Evolutionary conservation across 139 green algal genomes (phyloP), one percentile per base, ranked within the genome.

Genomic region (Picochlorum sp.): DNA sequence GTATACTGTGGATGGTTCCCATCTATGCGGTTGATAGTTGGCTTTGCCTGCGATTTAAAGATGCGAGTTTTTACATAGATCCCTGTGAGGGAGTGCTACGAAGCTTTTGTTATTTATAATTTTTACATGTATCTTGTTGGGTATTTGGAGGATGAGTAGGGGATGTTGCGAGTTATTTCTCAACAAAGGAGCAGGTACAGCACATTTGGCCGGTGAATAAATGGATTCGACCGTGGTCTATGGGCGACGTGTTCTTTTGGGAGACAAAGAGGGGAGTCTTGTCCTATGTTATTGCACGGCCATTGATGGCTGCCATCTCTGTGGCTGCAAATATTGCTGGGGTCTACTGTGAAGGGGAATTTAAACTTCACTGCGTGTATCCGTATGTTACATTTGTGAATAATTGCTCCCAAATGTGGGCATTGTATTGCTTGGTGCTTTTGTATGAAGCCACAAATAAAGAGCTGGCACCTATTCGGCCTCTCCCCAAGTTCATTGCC

Each of bases 31-130:
- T 95, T 21, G 84, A 95, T 69, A 79, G 74, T 24, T 97, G 90
- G 88, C 71, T 94, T 23, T 75, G 78, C n/a, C 72, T 95, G 62
- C 73, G 87, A 20, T 95, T 95, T 74, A 68, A 72, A 54, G 72
- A 79, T 41, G 72, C 72, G 3, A 61, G 72, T 24, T 65, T 89
- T 16, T 95, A 92, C 65, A 71, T 96, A 15, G 83, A 94, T 69
- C 83, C 83, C 88, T 2, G 57, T 92, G 0, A 75, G 91, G 11
- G 91, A 97, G 72, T 95, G 81, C 79, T 96, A 95, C 61, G 89
- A 96, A 75, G 86, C 91, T 0, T 96, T 89, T 61, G 90, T 96
- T 21, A 93, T 97, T 63, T 97, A 95, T 75, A 93, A 84, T 79
- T 97, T 96, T 76, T 96, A 88, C 74, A 85, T 83, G 54, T 97